These are phyloP conservation scores for Apostasia ramifera DNA, from an alignment of 106 monocot genomes.

Conservation along the genomic window DNA sequence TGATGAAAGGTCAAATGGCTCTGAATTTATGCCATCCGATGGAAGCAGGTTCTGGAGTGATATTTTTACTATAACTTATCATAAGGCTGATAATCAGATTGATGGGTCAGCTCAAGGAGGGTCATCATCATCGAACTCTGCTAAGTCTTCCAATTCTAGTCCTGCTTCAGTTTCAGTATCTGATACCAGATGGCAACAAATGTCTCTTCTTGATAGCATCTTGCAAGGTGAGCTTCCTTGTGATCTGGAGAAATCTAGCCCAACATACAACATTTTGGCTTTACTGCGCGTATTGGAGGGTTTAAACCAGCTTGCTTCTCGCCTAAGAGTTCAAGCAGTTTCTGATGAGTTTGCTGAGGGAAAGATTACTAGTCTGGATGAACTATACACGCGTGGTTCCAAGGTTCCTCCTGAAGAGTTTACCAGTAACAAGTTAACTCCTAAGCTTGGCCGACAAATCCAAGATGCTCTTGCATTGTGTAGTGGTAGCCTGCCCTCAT, in stretches of 20 bases:
- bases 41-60: slow-evolving; percentile 82
- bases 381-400: slow-evolving; percentile 40
- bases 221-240: slow-evolving; percentile 91
- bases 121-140: slow-evolving; percentile 19
- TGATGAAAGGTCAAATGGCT: slow-evolving; percentile 52
- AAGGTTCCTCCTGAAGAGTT: slow-evolving; percentile 69
- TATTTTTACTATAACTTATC: slow-evolving; percentile 91
- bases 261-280: slow-evolving; percentile 84
- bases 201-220: slow-evolving; percentile 89
- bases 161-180: slow-evolving; percentile 35
- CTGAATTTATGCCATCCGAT: slow-evolving; percentile 50
- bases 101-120: slow-evolving; percentile 46
- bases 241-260: slow-evolving; percentile 82
- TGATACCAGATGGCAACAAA: slow-evolving; percentile 42
- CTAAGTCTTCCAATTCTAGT: slow-evolving; percentile 38
- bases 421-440: slow-evolving; percentile 84
- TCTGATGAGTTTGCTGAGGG: slow-evolving; percentile 89
- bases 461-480: slow-evolving; percentile 96
- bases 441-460: slow-evolving; percentile 87
- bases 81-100: slow-evolving; percentile 62
- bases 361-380: slow-evolving; percentile 35
- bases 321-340: slow-evolving; percentile 60
- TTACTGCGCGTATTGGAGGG: slow-evolving; percentile 79
- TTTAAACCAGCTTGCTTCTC: slow-evolving; percentile 88
- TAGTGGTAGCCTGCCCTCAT: slow-evolving; percentile 95